phyloP scores from a whole-genome alignment of 805 yeast species.

The Lachancea sp. region DNA sequence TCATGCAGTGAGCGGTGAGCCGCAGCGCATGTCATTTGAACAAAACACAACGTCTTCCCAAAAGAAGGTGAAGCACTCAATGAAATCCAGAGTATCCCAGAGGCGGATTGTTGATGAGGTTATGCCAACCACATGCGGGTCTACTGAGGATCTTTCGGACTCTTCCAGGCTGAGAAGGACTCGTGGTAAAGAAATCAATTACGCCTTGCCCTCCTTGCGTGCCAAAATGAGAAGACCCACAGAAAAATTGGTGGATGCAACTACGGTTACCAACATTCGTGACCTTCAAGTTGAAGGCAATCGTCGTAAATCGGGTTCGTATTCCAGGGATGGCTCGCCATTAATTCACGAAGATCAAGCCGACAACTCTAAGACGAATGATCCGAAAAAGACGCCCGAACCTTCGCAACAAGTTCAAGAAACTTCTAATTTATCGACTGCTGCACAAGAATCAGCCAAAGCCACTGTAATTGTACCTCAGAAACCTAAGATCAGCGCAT shows the following conservation, averaged over 20 bases:
- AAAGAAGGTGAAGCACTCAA: conserved; percentile 26
- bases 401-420: background rate
- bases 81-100: conserved; percentile 27
- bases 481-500: background rate
- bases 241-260: conserved; percentile 56
- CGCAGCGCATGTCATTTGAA: conserved; percentile 16
- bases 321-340: conserved; percentile 7
- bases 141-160: conserved; percentile 10
- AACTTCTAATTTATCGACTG: background rate
- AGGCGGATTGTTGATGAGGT: conserved; percentile 34
- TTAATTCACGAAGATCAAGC: background rate
- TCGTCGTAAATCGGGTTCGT: conserved; percentile 3
- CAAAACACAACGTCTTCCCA: conserved; percentile 17
- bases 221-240: conserved; percentile 65
- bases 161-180: conserved; percentile 40
- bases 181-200: conserved; percentile 52
- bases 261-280: conserved; percentile 34
- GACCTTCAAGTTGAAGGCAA: conserved; percentile 25
- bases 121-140: conserved; percentile 31
- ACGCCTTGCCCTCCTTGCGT: conserved; percentile 60
- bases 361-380: background rate
- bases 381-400: background rate
- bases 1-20: conserved; percentile 15
- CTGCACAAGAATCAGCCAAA: background rate
- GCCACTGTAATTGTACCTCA: background rate